A percentile compares a stretch with the other conserved stretches of the same genome.
Conservation (phyloP, 1,139 yeast species). For the Suhomyces wounanorum region DNA sequence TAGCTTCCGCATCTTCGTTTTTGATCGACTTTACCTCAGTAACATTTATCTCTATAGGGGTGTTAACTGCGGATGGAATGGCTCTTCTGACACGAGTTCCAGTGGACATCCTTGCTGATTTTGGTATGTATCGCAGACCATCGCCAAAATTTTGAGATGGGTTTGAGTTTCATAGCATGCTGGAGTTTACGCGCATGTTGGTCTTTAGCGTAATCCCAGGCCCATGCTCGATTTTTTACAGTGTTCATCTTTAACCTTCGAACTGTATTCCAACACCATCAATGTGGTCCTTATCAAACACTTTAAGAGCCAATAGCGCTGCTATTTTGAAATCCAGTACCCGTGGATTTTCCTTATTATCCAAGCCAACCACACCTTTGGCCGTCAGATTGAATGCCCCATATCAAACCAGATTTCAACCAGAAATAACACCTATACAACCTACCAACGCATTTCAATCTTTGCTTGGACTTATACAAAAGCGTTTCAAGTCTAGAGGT, state of each 20-base stretch:
- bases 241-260: neutral
- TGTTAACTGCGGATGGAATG: conserved; percentile 47
- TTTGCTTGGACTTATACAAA: conserved; percentile 46
- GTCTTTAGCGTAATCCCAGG: neutral
- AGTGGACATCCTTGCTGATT: conserved; percentile 14
- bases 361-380: conserved; percentile 18
- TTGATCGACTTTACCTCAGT: conserved; percentile 28
- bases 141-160: conserved; percentile 10
- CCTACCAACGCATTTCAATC: conserved; percentile 25
- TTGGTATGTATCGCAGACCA: conserved; percentile 1
- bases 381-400: conserved; percentile 7
- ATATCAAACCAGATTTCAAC: conserved; percentile 2
- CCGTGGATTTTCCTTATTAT: conserved; percentile 21
- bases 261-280: neutral
- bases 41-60: conserved; percentile 50
- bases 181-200: conserved; percentile 1
- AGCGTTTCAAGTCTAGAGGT: conserved; percentile 88
- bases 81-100: conserved; percentile 34
- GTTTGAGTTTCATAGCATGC: neutral
- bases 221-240: conserved; percentile 11
- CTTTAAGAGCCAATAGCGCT: conserved; percentile 11
- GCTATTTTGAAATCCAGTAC: conserved; percentile 8
- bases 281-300: conserved; percentile 15
- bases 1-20: conserved; percentile 46
- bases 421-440: conserved; percentile 10